Evolutionary conservation across 2,329 filamentous ascomycete genomes (phyloP).

Genomic region (Ploettnerulaceae sp.): DNA sequence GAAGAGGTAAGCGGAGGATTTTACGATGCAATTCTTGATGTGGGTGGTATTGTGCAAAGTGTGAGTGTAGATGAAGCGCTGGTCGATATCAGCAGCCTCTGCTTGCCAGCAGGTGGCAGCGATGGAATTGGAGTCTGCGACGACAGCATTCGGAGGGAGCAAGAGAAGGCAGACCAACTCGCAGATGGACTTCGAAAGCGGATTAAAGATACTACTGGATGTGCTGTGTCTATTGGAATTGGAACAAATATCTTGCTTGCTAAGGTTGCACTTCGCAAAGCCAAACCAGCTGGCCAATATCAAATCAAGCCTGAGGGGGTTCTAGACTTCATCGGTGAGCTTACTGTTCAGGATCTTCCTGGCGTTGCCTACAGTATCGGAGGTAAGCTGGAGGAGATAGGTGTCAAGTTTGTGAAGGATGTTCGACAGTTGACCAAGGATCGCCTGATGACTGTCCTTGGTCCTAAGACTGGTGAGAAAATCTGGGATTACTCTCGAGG

Average conservation of each 20-base stretch:
- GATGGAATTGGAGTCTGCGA: conserved; percentile 62
- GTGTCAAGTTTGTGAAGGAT: conserved; percentile 77
- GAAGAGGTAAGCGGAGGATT: conserved; percentile 86
- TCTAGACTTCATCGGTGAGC: conserved; percentile 67
- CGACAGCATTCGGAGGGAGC: conserved; percentile 69
- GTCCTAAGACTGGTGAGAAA: conserved; percentile 88
- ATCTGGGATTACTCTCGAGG: conserved; percentile 87
- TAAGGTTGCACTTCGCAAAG: conserved; percentile 83
- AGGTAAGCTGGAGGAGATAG: conserved; percentile 81
- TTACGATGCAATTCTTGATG: conserved; percentile 74
- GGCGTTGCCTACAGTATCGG: conserved; percentile 90
- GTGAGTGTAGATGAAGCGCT: conserved; percentile 96
- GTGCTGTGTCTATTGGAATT: conserved; percentile 88
- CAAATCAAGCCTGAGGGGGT: conserved; percentile 80
- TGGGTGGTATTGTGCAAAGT: conserved; percentile 84
- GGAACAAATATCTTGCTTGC: conserved; percentile 86
- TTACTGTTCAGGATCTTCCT: conserved; percentile 77
- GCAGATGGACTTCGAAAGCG: conserved; percentile 60
- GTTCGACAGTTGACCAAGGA: conserved; percentile 74
- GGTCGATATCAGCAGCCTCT: conserved; percentile 71
- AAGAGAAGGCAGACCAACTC: conserved; percentile 70
- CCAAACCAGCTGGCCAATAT: conserved; percentile 90
- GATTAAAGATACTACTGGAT: conserved; percentile 72
- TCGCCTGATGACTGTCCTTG: conserved; percentile 65
- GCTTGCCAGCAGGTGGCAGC: conserved; percentile 60